Evolutionary conservation across 2,329 filamentous ascomycete genomes (phyloP).

Genomic region (Aspergillus spinulosporus): DNA sequence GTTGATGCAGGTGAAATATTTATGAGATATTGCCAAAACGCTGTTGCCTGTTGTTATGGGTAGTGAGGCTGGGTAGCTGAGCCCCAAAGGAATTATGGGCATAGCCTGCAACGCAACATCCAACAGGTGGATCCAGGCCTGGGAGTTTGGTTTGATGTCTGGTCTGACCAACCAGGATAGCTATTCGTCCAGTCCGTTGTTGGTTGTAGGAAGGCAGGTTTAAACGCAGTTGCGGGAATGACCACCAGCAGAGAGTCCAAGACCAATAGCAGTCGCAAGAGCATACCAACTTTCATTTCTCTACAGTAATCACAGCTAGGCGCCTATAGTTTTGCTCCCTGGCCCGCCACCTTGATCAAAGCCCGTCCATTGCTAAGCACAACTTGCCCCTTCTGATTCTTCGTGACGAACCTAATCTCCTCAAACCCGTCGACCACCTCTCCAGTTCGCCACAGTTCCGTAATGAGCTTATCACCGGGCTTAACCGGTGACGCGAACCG

Average conservation of each 20-base stretch:
- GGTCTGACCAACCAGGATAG: too few relatives aligned
- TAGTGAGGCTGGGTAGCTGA: neutral
- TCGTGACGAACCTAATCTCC: slow-evolving; percentile 77
- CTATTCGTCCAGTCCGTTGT: too few relatives aligned
- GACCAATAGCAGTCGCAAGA: too few relatives aligned
- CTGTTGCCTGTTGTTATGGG: neutral
- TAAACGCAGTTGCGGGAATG: too few relatives aligned
- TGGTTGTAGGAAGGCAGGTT: too few relatives aligned
- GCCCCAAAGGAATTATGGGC: neutral
- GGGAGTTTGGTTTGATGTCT: too few relatives aligned
- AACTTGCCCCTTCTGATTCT: slow-evolving; percentile 77
- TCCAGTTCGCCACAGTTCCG: slow-evolving; percentile 78
- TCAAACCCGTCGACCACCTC: slow-evolving; percentile 65
- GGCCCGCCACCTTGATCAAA: slow-evolving; percentile 60
- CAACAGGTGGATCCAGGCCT: too few relatives aligned
- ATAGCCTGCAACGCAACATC: too few relatives aligned
- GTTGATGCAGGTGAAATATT: neutral
- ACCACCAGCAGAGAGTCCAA: too few relatives aligned
- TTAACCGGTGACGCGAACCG: slow-evolving; percentile 82
- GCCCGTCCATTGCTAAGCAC: slow-evolving; percentile 85
- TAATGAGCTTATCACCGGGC: slow-evolving; percentile 78
- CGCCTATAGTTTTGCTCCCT: slow-evolving; percentile 9
- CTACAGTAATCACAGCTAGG: neutral
- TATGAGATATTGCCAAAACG: neutral
- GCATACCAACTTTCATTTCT: too few relatives aligned